Evolutionary conservation across 352 stramenopile species (phyloP).

Genomic region (Globisporangium uncinulatum): DNA sequence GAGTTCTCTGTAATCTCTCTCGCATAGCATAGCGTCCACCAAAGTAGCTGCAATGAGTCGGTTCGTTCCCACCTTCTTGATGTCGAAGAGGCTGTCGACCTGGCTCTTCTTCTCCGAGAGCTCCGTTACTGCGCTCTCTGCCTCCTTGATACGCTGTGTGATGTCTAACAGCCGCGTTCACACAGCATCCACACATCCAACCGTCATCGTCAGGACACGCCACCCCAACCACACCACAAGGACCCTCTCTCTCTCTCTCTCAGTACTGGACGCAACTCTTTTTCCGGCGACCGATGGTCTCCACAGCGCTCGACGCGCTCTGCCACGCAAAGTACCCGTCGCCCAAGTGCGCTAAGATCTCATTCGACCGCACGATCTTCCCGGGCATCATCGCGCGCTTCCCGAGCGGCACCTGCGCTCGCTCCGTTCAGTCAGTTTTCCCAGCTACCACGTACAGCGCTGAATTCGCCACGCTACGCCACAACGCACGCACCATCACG

Average conservation of each 20-base stretch:
- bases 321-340: constrained; percentile 82
- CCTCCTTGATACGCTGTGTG: constrained; percentile 37
- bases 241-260: too few species aligned
- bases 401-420: constrained; percentile 55
- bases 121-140: constrained; percentile 40
- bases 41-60: too few species aligned
- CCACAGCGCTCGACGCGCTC: constrained; percentile 47
- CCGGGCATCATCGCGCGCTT: constrained; percentile 81
- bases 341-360: constrained; percentile 75
- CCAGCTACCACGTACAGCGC: too few species aligned
- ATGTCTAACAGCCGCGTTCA: constrained; percentile 36
- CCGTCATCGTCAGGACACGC: too few species aligned
- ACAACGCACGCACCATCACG: constrained; percentile 53
- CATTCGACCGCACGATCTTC: constrained; percentile 80
- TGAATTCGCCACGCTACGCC: neutral
- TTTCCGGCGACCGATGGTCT: constrained; percentile 73
- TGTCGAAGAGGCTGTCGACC: constrained; percentile 51
- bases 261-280: too few species aligned
- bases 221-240: neutral
- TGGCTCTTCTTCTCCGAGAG: constrained; percentile 62
- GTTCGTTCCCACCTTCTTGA: constrained; percentile 70
- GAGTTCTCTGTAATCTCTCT: too few species aligned
- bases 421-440: too few species aligned
- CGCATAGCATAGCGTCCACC: too few species aligned
- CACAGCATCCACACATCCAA: neutral